Percentiles rank a stretch among this genome's conserved stretches.
These are phyloP conservation scores for Fraxinus latifolia DNA, from an alignment of 305 asterid species.

Conservation along the genomic window DNA sequence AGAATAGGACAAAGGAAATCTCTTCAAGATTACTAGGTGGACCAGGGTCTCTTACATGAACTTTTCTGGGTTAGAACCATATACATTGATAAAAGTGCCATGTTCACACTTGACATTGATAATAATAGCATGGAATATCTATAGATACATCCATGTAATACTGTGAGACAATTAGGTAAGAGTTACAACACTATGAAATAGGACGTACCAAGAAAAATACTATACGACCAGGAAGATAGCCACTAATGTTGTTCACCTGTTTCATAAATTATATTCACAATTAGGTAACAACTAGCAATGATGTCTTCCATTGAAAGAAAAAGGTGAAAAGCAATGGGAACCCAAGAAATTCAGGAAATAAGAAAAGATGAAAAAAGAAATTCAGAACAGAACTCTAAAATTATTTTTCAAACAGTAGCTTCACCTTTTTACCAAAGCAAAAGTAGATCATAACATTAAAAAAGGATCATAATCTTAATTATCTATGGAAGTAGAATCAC, in stretches of 20 bases:
- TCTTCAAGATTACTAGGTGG: not conserved
- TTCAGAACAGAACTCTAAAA: not conserved
- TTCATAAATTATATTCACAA: slow-evolving; percentile 21
- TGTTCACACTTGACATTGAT: not conserved
- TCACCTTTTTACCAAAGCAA: not conserved
- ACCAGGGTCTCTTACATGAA: not conserved
- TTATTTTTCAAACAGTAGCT: not conserved
- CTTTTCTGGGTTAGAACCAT: not conserved
- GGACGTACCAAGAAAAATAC: slow-evolving; percentile 93
- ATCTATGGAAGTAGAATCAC: not conserved
- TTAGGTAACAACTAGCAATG: not conserved
- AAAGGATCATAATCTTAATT: not conserved
- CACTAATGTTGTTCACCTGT: slow-evolving; percentile 98
- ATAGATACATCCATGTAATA: not conserved
- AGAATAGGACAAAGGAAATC: not conserved
- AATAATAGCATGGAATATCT: not conserved
- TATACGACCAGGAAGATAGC: slow-evolving; percentile 96
- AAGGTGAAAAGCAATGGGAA: slow-evolving; percentile 6
- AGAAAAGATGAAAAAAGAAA: not conserved
- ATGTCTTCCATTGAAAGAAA: not conserved
- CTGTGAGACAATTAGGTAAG: not conserved
- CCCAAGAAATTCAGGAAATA: not conserved
- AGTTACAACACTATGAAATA: not conserved
- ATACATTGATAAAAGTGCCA: not conserved
- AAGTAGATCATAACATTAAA: not conserved